phyloP scores from a whole-genome alignment of 1,139 yeast genomes.

The Suhomyces chickasaworum region DNA sequence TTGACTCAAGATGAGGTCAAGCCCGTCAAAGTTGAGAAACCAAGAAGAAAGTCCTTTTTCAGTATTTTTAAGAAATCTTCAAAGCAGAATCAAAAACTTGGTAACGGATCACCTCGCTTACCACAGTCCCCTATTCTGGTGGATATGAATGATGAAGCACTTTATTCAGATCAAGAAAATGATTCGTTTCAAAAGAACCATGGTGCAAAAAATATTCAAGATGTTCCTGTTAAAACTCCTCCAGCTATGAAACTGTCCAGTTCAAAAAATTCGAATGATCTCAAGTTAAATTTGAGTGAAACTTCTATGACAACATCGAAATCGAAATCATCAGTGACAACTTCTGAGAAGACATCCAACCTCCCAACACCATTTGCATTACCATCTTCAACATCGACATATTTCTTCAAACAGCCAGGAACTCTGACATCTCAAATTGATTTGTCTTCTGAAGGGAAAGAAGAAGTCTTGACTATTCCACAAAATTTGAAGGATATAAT shows the following conservation, averaged over 20 bases:
- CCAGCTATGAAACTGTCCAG: neutral
- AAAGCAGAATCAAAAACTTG: constrained; percentile 12
- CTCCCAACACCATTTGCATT: constrained; percentile 47
- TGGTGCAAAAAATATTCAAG: no score
- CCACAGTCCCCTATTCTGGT: constrained; percentile 22
- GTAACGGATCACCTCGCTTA: constrained; percentile 17
- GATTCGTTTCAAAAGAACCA: neutral
- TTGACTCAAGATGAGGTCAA: constrained; percentile 15
- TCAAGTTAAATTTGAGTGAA: constrained; percentile 4
- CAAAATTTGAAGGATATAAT: constrained; percentile 40
- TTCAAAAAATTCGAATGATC: neutral
- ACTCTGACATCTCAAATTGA: constrained; percentile 8
- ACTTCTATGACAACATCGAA: neutral
- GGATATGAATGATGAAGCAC: constrained; percentile 4
- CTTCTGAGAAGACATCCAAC: constrained; percentile 17
- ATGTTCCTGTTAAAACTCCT: neutral
- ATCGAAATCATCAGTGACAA: neutral
- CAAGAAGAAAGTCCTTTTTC: constrained; percentile 27
- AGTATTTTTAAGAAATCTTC: constrained; percentile 27
- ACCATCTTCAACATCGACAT: constrained; percentile 47
- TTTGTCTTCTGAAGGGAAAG: constrained; percentile 7
- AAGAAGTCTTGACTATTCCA: constrained; percentile 32
- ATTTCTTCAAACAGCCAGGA: constrained; percentile 36
- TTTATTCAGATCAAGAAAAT: neutral
- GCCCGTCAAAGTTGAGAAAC: constrained; percentile 11